These are phyloP conservation scores for Manihot esculenta DNA, from an alignment of 441 rosid species.

Conservation along the genomic window DNA sequence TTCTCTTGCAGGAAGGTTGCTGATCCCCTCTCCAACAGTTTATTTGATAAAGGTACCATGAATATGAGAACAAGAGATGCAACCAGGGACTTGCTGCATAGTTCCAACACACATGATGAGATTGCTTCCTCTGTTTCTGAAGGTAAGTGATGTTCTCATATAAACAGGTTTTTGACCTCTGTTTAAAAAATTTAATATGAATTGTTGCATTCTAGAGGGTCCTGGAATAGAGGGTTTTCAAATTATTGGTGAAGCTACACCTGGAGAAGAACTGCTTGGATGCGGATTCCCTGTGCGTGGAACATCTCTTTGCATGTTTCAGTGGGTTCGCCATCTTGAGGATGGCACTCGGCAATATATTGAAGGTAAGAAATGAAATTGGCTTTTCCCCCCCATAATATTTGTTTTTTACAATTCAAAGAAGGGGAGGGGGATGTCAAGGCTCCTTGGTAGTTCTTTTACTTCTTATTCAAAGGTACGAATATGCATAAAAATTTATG, in stretches of 20 bases:
- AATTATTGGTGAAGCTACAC: constrained; percentile 85
- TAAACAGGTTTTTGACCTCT: constrained; percentile 21
- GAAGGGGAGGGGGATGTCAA: not conserved
- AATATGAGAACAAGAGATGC: constrained; percentile 28
- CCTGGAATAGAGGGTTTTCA: constrained; percentile 96
- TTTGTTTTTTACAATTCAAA: not conserved
- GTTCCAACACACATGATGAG: constrained; percentile 32
- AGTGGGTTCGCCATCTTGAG: constrained; percentile 99
- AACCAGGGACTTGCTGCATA: constrained; percentile 29
- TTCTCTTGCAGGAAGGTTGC: constrained; percentile 33
- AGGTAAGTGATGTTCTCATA: constrained; percentile 38
- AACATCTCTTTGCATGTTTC: constrained; percentile 98
- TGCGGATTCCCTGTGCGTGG: constrained; percentile 93
- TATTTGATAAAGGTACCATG: constrained; percentile 25
- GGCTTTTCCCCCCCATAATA: not conserved
- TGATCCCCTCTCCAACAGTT: constrained; percentile 28
- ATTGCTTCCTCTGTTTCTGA: constrained; percentile 39
- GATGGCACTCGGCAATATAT: constrained; percentile 96
- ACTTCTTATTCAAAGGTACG: constrained; percentile 15
- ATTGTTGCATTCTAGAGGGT: constrained; percentile 49
- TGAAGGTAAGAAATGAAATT: constrained; percentile 55
- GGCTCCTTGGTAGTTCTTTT: constrained; percentile 1
- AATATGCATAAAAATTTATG: not conserved
- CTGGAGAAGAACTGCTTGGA: constrained; percentile 92
- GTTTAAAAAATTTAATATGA: constrained; percentile 29